Evolutionary conservation across 169 alveolate species (phyloP).

Genomic region (Theileria annulata): DNA sequence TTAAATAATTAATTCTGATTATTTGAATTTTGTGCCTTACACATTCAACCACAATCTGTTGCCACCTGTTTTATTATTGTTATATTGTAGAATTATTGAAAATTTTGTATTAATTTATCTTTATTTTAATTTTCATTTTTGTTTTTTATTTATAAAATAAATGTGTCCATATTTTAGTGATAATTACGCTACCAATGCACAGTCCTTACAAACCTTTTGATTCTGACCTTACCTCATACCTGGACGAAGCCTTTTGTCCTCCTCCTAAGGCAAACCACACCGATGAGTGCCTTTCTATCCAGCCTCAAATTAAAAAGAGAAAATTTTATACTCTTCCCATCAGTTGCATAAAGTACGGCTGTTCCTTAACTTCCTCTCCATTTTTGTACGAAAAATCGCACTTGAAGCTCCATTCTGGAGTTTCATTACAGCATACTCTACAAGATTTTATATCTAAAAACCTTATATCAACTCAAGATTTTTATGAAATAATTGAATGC

Average conservation of each 20-base stretch:
- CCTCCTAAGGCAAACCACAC: conserved; percentile 39
- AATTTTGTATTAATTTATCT: background rate
- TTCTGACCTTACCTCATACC: conserved; percentile 24
- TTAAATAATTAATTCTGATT: background rate
- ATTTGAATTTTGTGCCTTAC: conserved; percentile 4
- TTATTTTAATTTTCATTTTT: background rate
- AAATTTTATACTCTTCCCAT: conserved; percentile 42
- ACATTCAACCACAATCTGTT: background rate
- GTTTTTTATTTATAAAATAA: background rate
- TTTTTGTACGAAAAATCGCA: conserved; percentile 29
- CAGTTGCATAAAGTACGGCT: conserved; percentile 26
- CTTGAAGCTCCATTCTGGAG: conserved; percentile 35
- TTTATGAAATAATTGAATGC: conserved; percentile 23
- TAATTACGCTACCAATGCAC: too few relatives aligned
- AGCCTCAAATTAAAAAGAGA: background rate
- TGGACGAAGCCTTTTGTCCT: conserved; percentile 21
- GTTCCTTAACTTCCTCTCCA: conserved; percentile 20
- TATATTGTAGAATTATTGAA: background rate
- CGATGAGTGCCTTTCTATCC: background rate
- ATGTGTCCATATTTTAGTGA: background rate
- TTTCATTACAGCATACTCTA: conserved; percentile 32
- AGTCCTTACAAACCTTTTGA: conserved; percentile 19
- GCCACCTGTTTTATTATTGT: background rate
- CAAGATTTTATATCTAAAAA: conserved; percentile 20
- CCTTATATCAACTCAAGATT: conserved; percentile 17